Base-by-base conservation (phyloP, 768 basidiomycete genomes). In the Rhizopogon salebrosus region DNA sequence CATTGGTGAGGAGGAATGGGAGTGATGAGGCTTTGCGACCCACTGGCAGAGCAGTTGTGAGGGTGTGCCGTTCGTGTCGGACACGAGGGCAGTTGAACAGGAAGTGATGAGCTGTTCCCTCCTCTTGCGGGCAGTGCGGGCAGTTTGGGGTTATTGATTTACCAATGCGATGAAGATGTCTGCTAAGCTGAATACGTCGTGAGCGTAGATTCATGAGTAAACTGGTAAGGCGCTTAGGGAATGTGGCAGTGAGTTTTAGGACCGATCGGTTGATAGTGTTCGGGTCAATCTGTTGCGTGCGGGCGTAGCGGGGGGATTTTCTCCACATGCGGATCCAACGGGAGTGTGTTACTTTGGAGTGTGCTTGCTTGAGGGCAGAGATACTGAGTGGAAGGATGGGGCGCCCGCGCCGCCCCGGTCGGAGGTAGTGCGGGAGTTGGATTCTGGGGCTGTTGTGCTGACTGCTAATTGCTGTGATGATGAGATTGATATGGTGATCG, bases 91-190 rank as follows among this genome's bases (percentile, higher is more conserved):
- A 74, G 4, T 57, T 11, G 14, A 64, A 42, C 6, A 72, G 51
- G 52, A 52, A 72, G 52, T 72, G 72, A 4, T 51, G 38, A 0
- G 67, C 54, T 20, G 68, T 69, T 49, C 72, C 72, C 29, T 45
- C 36, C 0, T 20, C 38, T 1, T 45, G 9, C 0, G 49, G 29
- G 60, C 73, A 72, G 3, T 43, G 38, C 3, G 54, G 48, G 59
- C 71, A 74, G 4, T 35, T 27, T 10, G 68, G 63, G 1, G 56
- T 55, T 11, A 67, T 62, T 0, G 43, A 53, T 24, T 54, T 56
- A 0, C 51, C 48, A 7, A 75, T 65, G 5, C 54, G 41, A 42
- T 68, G 57, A 1, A 74, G n/a, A n/a, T n/a, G n/a, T n/a, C n/a
- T n/a, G n/a, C n/a, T n/a, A n/a, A n/a, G n/a, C n/a, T n/a, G n/a